phyloP scores from a whole-genome alignment of 2,329 filamentous ascomycete species.

The Aspergillus sclerotialis region DNA sequence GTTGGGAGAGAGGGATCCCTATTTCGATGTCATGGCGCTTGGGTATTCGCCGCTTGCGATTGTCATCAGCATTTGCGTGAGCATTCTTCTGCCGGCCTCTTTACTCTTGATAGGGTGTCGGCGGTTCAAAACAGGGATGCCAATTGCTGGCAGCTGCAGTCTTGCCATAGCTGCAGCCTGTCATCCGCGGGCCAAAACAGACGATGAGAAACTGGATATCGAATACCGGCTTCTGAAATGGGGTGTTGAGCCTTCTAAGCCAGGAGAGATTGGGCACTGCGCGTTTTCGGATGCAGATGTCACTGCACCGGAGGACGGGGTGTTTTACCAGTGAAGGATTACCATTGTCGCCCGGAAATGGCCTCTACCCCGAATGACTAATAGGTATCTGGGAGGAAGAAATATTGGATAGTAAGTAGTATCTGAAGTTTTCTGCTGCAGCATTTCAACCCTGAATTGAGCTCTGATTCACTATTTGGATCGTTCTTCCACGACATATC shows the following conservation, averaged over 20 bases:
- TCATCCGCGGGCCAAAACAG: conserved; percentile 10
- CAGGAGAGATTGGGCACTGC: neutral
- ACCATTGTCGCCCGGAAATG: too few species aligned
- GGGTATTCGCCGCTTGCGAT: conserved; percentile 6
- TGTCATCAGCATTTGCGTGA: conserved; percentile 9
- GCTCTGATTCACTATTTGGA: too few species aligned
- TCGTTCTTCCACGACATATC: too few species aligned
- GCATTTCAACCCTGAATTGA: too few species aligned
- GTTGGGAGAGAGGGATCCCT: neutral
- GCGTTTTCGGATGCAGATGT: neutral
- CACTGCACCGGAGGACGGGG: neutral
- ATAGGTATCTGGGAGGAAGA: too few species aligned
- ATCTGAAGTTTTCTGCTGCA: too few species aligned
- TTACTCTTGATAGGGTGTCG: conserved; percentile 9
- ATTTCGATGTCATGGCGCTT: conserved; percentile 3
- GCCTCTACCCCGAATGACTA: too few species aligned
- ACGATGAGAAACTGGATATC: neutral
- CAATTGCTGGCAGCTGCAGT: conserved; percentile 23
- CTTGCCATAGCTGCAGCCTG: conserved; percentile 25
- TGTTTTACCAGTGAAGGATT: too few species aligned
- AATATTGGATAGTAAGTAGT: too few species aligned
- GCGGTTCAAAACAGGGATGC: conserved; percentile 14
- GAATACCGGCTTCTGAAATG: neutral
- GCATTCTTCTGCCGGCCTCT: conserved; percentile 7
- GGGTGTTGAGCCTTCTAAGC: neutral